phyloP scores from a whole-genome alignment of 768 basidiomycete species.

The Russula lepida region DNA sequence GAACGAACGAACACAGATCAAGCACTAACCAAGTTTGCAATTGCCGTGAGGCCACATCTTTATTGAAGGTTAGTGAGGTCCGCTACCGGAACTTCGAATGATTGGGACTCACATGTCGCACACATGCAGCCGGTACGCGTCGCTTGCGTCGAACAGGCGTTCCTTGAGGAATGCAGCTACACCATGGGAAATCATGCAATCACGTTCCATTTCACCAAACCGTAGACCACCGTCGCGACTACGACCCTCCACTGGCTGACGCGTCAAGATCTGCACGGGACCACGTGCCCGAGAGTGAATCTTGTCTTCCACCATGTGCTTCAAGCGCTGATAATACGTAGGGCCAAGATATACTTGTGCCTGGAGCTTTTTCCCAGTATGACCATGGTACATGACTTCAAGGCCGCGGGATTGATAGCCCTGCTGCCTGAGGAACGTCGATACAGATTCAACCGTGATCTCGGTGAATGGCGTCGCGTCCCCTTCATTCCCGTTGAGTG shows the following conservation, averaged over 20 bases:
- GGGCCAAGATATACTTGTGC: constrained; percentile 98
- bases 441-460: constrained; percentile 96
- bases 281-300: constrained; percentile 97
- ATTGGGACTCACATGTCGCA: constrained; percentile 80
- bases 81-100: not conserved
- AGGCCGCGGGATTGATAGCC: constrained; percentile 97
- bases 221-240: constrained; percentile 97
- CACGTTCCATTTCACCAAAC: constrained; percentile 99
- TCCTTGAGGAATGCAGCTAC: constrained; percentile 98
- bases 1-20: constrained; percentile 18
- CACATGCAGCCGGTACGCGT: constrained; percentile 90
- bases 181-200: constrained; percentile 99
- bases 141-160: constrained; percentile 87
- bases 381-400: constrained; percentile 98
- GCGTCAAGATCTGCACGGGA: constrained; percentile 93
- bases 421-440: constrained; percentile 75
- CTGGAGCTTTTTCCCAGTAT: constrained; percentile 95
- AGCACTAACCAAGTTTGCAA: constrained; percentile 77
- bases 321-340: constrained; percentile 96
- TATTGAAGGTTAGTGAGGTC: constrained; percentile 18
- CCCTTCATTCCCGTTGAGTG: constrained; percentile 92
- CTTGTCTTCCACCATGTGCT: constrained; percentile 99
- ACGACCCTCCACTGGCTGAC: constrained; percentile 97
- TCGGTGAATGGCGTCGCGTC: constrained; percentile 99
- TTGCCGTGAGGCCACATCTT: constrained; percentile 92